Evolutionary conservation across 176 grass and related monocot species (phyloP), one percentile per base, ranked within the genome.

Genomic region (Urochloa ruziziensis): DNA sequence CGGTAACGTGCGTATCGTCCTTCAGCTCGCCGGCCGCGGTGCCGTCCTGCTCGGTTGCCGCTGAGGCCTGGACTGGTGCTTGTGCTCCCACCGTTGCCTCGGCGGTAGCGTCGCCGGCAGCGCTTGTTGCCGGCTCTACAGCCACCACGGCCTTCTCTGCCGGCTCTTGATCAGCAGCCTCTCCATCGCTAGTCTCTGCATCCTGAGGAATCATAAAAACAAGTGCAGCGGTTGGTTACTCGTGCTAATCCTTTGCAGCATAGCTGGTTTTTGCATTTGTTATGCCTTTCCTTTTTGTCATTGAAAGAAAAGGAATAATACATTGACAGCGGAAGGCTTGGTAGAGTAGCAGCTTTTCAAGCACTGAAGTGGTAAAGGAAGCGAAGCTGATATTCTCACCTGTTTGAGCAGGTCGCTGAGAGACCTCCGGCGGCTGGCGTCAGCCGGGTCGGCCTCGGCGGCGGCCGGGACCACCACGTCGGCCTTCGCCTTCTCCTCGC

Each of bases 361-460:
- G 6, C 2, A 25, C 28, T 4, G 13, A 52, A 15, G 5, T 1
- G 0, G 33, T 28, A 48, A 14, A 75, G 62, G 30, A 51, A 42
- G 10, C 0, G 29, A 42, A 28, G 78, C 21, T n/a, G n/a, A n/a
- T n/a, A n/a, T n/a, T n/a, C 15, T 80, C 62, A 89, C 86, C 82
- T 85, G 79, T 62, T 86, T 83, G 33, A 89, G 73, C 82, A 92
- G 36, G 42, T 82, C 82, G 67, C 86, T 81, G 79, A 92, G 90
- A 6, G 90, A 92, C 74, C 74, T 85, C 73, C 90, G 86, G 65
- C 86, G 82, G 40, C 42, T 25, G 21, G 36, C 83, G 17, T 88
- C 90, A 42, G 72, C 56, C 9, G 53, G 13, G 70, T 91, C 82
- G 14, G 47, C 4, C 77, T 71, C 77, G 11, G 30, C 81, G 10